Evolutionary conservation across 495 filamentous ascomycete genomes (phyloP).

Genomic region (Penicillium subrubescens): DNA sequence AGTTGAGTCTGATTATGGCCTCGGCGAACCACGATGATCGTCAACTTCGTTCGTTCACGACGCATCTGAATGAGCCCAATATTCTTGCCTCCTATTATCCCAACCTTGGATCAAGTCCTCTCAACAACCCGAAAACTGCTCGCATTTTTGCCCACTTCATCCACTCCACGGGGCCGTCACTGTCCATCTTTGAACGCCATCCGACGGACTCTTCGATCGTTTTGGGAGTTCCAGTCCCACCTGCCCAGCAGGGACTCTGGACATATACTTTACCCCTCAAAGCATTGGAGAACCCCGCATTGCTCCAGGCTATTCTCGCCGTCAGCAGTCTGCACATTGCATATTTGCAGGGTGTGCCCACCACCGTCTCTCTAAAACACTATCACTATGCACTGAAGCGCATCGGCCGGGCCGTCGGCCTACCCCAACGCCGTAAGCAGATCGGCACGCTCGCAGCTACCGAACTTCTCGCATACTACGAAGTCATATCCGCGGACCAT

Average conservation of each 20-base stretch:
- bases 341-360: constrained; percentile 69
- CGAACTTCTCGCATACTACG: constrained; percentile 87
- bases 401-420: constrained; percentile 71
- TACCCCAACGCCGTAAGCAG: constrained; percentile 70
- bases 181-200: constrained; percentile 87
- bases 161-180: constrained; percentile 79
- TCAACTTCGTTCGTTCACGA: constrained; percentile 61
- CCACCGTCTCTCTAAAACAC: constrained; percentile 83
- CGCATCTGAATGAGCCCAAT: constrained; percentile 66
- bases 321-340: constrained; percentile 87
- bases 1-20: constrained; percentile 47
- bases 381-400: constrained; percentile 84
- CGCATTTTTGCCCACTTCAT: constrained; percentile 92
- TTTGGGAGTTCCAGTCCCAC: constrained; percentile 66
- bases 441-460: constrained; percentile 85
- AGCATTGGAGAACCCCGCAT: constrained; percentile 77
- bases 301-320: constrained; percentile 91
- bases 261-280: constrained; percentile 85
- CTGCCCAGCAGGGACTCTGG: constrained; percentile 78
- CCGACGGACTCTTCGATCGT: constrained; percentile 75
- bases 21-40: constrained; percentile 54
- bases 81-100: constrained; percentile 80
- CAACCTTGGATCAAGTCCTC: constrained; percentile 71
- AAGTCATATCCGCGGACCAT: constrained; percentile 93
- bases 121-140: constrained; percentile 81